These are phyloP conservation scores for Agastache rugosa DNA, from an alignment of 257 asterid genomes.

Conservation along the genomic window DNA sequence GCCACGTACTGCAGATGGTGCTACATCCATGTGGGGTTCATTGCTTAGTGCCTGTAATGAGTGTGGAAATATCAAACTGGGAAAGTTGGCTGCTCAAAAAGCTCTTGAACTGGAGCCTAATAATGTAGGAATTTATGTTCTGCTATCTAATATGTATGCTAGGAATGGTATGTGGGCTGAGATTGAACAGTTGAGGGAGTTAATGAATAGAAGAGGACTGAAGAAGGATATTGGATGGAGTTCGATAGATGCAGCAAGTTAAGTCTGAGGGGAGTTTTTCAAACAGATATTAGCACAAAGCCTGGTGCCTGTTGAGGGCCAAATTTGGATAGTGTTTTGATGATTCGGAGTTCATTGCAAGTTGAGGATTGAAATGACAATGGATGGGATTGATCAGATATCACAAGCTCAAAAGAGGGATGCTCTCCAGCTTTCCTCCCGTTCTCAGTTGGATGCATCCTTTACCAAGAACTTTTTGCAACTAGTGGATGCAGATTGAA, in stretches of 20 bases:
- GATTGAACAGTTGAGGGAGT: conserved; percentile 68
- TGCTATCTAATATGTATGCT: conserved; percentile 81
- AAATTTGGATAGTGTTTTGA: not conserved
- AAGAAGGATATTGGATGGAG: conserved; percentile 82
- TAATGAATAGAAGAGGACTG: conserved; percentile 62
- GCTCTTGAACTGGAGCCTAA: conserved; percentile 79
- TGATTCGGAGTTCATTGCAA: not conserved
- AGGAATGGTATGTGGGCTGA: conserved; percentile 77
- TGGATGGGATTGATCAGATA: not conserved
- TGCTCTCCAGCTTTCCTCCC: too few species aligned
- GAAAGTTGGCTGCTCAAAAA: conserved; percentile 70
- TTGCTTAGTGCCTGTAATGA: conserved; percentile 80
- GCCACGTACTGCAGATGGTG: conserved; percentile 38
- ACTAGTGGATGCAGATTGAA: not conserved
- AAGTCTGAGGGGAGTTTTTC: conserved; percentile 14
- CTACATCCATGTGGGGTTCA: conserved; percentile 82
- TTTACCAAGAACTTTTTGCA: not conserved
- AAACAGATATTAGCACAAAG: not conserved
- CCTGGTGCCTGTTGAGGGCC: not conserved
- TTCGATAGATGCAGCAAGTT: conserved; percentile 44
- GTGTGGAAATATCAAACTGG: conserved; percentile 69
- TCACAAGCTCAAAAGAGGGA: not conserved
- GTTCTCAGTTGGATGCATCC: not conserved
- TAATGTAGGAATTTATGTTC: conserved; percentile 69
- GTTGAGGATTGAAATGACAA: not conserved